Percentiles rank a stretch among this genome's conserved stretches.
Evolutionary conservation across 768 basidiomycete genomes (phyloP).

Genomic region (Lactarius hatsudake): DNA sequence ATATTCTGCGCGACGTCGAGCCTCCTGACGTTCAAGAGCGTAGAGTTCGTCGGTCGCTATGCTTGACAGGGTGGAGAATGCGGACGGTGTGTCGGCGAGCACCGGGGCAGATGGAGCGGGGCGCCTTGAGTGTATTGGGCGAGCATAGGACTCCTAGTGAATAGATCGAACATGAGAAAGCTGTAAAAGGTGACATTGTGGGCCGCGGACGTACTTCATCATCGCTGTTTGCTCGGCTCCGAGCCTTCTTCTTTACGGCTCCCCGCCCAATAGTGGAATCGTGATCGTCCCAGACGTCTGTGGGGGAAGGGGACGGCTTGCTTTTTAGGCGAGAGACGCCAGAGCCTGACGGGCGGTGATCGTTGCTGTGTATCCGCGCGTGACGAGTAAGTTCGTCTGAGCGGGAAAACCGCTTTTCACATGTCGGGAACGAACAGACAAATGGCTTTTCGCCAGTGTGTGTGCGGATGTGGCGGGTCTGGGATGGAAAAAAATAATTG

Average conservation of each 20-base stretch:
- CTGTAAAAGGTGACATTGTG: no score
- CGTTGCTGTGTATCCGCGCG: constrained; percentile 84
- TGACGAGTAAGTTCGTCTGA: constrained; percentile 99
- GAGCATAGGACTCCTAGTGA: constrained; percentile 40
- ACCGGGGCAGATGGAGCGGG: constrained; percentile 27
- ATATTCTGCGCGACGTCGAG: constrained; percentile 60
- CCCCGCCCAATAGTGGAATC: constrained; percentile 14
- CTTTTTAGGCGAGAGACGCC: constrained; percentile 13
- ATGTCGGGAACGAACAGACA: constrained; percentile 85
- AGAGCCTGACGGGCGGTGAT: constrained; percentile 36
- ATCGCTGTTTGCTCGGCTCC: constrained; percentile 75
- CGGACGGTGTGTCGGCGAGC: constrained; percentile 31
- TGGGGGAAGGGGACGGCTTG: constrained; percentile 10
- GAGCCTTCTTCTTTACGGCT: constrained; percentile 48
- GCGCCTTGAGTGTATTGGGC: constrained; percentile 30
- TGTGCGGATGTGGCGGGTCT: constrained; percentile 98
- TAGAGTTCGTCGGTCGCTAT: constrained; percentile 88
- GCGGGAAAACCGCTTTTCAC: constrained; percentile 96
- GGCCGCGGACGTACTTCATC: constrained; percentile 63
- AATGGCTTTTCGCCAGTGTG: constrained; percentile 99
- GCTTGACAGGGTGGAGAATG: constrained; percentile 61
- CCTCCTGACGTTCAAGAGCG: constrained; percentile 82
- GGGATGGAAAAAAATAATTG: constrained; percentile 14
- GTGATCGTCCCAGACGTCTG: constrained; percentile 25
- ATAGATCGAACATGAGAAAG: constrained; percentile 21